Evolutionary conservation across 495 filamentous ascomycete genomes (phyloP).

Genomic region (Aspergillus kassunensis): DNA sequence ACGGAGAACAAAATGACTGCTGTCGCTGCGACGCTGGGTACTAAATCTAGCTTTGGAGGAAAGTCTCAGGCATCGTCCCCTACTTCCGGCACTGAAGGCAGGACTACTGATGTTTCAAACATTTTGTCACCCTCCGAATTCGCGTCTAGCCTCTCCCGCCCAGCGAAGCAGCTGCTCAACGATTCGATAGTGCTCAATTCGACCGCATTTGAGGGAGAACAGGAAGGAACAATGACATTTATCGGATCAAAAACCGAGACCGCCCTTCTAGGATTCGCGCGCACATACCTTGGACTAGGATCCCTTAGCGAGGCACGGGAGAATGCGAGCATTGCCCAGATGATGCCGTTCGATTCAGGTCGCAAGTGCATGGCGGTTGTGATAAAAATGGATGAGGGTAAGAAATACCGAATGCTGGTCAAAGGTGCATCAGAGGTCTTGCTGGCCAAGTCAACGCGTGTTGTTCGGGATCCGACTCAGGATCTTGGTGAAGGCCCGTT

Average conservation of each 20-base stretch:
- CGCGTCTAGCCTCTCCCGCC: slow-evolving; percentile 50
- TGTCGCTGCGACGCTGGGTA: slow-evolving; percentile 73
- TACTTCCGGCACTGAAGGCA: slow-evolving; percentile 2
- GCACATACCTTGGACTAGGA: slow-evolving; percentile 72
- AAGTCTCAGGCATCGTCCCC: slow-evolving; percentile 33
- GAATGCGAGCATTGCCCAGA: slow-evolving; percentile 63
- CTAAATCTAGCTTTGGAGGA: slow-evolving; percentile 61
- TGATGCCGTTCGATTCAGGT: slow-evolving; percentile 81
- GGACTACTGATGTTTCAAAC: slow-evolving; percentile 13
- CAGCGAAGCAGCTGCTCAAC: slow-evolving; percentile 60
- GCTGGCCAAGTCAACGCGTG: slow-evolving; percentile 63
- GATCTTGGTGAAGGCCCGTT: slow-evolving; percentile 52
- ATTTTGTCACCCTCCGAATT: slow-evolving; percentile 57
- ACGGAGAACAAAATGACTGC: slow-evolving; percentile 91
- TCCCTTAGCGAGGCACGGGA: slow-evolving; percentile 65
- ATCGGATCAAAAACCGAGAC: slow-evolving; percentile 92
- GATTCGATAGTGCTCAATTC: slow-evolving; percentile 83
- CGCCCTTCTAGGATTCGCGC: slow-evolving; percentile 70
- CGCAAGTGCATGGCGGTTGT: slow-evolving; percentile 89
- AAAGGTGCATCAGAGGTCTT: slow-evolving; percentile 92
- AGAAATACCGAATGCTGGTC: slow-evolving; percentile 66
- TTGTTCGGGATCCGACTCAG: slow-evolving; percentile 67
- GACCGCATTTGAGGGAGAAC: slow-evolving; percentile 82
- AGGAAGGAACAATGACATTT: slow-evolving; percentile 61
- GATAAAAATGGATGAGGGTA: slow-evolving; percentile 59